Evolutionary conservation across 2,329 filamentous ascomycete genomes (phyloP), one percentile per base, ranked within the genome.

Genomic region (Fonsecaea erecta): DNA sequence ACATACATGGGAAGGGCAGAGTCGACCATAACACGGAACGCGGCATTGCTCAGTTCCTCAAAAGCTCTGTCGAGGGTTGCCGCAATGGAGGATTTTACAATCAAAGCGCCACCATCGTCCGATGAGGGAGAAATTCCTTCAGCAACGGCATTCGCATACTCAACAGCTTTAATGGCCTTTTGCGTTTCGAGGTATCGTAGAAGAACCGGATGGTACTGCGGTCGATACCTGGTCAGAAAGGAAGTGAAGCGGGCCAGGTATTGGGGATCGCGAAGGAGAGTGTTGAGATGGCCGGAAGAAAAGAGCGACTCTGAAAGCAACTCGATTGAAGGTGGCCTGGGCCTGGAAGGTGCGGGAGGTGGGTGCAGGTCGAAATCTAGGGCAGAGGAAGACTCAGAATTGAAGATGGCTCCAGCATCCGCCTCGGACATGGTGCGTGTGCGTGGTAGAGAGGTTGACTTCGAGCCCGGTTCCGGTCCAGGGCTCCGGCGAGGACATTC

Each of bases 61-160:
- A 81, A 81, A 11, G 70, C 70, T 9, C 73, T 69, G 60, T 80
- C 75, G 18, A 81, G 61, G 0, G 62, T 71, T 6, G 78, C 78
- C 5, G 77, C 78, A 12, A 68, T 58, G 2, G 58, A 65, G 35
- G 56, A 54, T 35, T 60, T 48, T 12, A 26, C 40, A 16, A 30
- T 57, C 3, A 52, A 21, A 2, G 61, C 37, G 21, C 55, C 56
- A 24, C 59, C 65, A 52, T 74, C 71, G 24, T 73, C 73, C 2
- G 70, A 65, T 6, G 68, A 55, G 18, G 71, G 65, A 14, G 70
- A 67, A 2, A 80, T 63, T 14, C 71, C 73, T 28, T 77, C 73
- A 7, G 78, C 78, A 53, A 81, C 65, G 1, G 79, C 75, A 68
- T 81, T 81, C 28, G 79, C 79, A 69, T 80, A 82, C 56, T 80